phyloP scores from a whole-genome alignment of 2,329 filamentous ascomycete species.

The Plectosphaerella plurivora region DNA sequence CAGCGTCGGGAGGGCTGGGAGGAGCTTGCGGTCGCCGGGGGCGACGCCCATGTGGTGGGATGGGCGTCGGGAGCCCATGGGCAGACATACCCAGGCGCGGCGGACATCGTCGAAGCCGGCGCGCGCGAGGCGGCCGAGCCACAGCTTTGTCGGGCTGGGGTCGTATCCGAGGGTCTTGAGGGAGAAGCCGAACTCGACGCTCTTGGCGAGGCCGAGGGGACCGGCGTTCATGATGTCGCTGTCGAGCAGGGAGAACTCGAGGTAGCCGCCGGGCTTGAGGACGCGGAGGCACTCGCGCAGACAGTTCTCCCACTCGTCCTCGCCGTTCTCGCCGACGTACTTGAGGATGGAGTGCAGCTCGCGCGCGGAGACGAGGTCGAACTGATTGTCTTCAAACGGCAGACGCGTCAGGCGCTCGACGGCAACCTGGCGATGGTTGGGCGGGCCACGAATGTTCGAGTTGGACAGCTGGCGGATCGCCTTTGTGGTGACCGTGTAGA shows the following conservation, averaged over 20 bases:
- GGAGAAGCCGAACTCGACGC: conserved; percentile 87
- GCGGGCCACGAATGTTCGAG: conserved; percentile 73
- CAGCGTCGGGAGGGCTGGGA: conserved; percentile 5
- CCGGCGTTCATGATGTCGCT: conserved; percentile 86
- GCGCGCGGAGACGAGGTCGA: conserved; percentile 87
- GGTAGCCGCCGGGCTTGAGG: conserved; percentile 85
- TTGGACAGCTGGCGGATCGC: conserved; percentile 66
- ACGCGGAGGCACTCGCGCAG: conserved; percentile 84
- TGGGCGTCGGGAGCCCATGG: conserved; percentile 61
- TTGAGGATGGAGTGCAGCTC: conserved; percentile 84
- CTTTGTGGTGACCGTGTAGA: conserved; percentile 83
- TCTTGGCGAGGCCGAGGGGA: conserved; percentile 72
- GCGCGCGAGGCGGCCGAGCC: conserved; percentile 67
- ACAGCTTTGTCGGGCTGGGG: conserved; percentile 74
- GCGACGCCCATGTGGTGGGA: conserved; percentile 19
- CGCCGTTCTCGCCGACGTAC: conserved; percentile 58
- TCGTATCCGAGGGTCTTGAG: conserved; percentile 90
- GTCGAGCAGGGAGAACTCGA: conserved; percentile 89
- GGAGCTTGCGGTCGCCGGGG: conserved; percentile 23
- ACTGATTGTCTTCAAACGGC: conserved; percentile 80
- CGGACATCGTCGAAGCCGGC: conserved; percentile 77
- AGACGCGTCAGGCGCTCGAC: conserved; percentile 74
- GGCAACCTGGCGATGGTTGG: conserved; percentile 80
- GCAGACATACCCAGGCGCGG: conserved; percentile 84
- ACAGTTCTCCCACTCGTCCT: conserved; percentile 85